Base-by-base conservation (phyloP, 2,329 filamentous ascomycete species). In the Diatrype stigma region DNA sequence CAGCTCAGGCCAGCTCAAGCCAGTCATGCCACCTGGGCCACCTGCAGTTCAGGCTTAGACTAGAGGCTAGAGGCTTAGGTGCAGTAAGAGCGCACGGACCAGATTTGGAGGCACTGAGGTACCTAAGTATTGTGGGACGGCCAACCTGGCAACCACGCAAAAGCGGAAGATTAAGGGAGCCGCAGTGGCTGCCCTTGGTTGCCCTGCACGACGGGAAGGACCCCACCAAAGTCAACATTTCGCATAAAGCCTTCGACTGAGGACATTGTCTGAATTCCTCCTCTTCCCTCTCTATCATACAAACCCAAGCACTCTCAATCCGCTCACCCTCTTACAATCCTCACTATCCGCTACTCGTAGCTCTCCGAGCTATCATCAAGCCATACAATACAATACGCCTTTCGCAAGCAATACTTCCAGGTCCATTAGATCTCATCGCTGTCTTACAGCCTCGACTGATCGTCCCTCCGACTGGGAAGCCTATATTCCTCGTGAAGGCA, bases 361-460 rank as follows among this genome's bases (percentile, higher is more conserved):
- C 45, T 30, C 53, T 42, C 19, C 55, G n/a, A n/a, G n/a, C 61
- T 59, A 60, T 58, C 49, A 54, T 47, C 56, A 60, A 57, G 47
- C 32, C 52, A 49, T n/a, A n/a, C n/a, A n/a, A n/a, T n/a, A n/a
- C n/a, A 34, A 40, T 61, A 62, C 60, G 58, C 64, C 63, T 67
- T 59, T 50, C 58, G 56, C 58, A 65, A 69, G 57, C 58, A 67
- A 63, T 52, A 53, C 54, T 59, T 60, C 56, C 59, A 67, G 72
- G 70, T 72, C 70, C 57, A 71, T 62, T 74, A 77, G 74, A 79
- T 77, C 75, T 73, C 66, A 69, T 74, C 67, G 73, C 72, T 68
- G 53, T 50, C 22, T 49, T 37, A 45, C 37, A 22, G 59, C 60
- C 46, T 60, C 69, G 72, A 73, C 57, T 74, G 74, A 76, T 79